Evolutionary conservation across 208 protist genomes (phyloP), one percentile per base, ranked within the genome.

Genomic region (Acanthamoeba triangularis): DNA sequence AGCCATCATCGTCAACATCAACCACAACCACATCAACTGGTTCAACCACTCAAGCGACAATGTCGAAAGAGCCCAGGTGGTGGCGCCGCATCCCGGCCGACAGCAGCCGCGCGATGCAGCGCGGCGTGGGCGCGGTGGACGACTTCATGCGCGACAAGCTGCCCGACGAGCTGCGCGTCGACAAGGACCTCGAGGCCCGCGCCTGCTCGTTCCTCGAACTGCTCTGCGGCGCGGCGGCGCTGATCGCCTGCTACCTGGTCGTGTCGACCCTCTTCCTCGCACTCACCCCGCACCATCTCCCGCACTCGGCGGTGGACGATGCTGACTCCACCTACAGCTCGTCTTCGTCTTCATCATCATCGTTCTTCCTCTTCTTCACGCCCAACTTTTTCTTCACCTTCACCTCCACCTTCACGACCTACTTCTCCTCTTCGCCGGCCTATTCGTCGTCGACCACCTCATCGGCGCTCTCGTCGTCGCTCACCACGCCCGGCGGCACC

Each of bases 361-460:
- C 76, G 3, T 47, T 16, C 25, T 84, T 33, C 20, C 10, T 54
- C 33, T 84, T 35, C 76, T 54, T 72, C 37, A 54, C 47, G 44
- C 37, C 47, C 47, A 47, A 84, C 33, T 33, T 54, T 25, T 84
- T 84, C 76, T 84, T 84, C 76, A 84, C 37, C 76, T 54, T 84
- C 76, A 28, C 76, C 76, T 84, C 76, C 10, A 56, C 23, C 7
- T 84, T 84, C 76, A 56, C 25, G 11, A 56, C 47, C 28, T 56
- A 56, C 37, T 18, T 84, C 76, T 33, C 14, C 37, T 84, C 37
- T 0, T 47, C 76, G 6, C 44, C 76, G 10, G 37, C 33, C 37
- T 56, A 84, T 37, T 54, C 76, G 6, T 84, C 76, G 28, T 10
- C 76, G 6, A 84, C 76, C 35, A 84, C 47, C 13, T 41, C 76